These are phyloP conservation scores for Fusarium napiforme DNA, from an alignment of 2,329 filamentous ascomycete species.

Conservation along the genomic window DNA sequence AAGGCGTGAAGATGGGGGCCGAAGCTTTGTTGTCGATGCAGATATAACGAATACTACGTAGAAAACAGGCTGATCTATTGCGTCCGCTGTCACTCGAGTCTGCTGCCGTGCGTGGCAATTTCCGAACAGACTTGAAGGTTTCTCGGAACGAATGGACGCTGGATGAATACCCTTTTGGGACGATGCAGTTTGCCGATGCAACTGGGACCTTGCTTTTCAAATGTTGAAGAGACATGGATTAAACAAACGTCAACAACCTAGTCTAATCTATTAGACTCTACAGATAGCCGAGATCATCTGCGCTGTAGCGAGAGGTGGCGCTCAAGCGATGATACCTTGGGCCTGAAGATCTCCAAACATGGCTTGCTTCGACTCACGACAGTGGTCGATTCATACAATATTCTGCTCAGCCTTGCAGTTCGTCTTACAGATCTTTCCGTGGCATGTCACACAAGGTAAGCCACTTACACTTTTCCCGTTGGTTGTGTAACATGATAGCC, in stretches of 20 bases:
- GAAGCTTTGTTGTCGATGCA: not conserved
- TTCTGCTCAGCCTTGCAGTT: conserved; percentile 12
- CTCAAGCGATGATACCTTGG: not conserved
- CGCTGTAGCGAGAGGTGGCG: not conserved
- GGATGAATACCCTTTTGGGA: conserved; percentile 10
- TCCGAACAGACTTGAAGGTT: not conserved
- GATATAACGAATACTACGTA: not conserved
- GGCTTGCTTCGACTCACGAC: not conserved
- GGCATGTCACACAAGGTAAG: not conserved
- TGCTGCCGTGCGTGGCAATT: not conserved
- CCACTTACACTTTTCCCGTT: not conserved
- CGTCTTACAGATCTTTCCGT: not conserved
- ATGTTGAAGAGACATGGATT: not conserved
- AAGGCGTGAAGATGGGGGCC: conserved; percentile 6
- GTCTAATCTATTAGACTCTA: not conserved
- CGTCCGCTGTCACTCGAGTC: not conserved
- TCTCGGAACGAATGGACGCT: conserved; percentile 1
- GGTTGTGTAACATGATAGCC: not conserved
- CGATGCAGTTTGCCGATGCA: conserved; percentile 14
- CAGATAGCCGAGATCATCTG: conserved; percentile 1
- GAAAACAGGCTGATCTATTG: conserved; percentile 3
- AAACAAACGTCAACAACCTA: not conserved
- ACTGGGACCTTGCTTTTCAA: not conserved
- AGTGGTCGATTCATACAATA: not conserved
- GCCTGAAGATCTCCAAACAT: not conserved